Evolutionary conservation across 202 grass and related monocot species (phyloP).

Genomic region (Schoenoplectus triqueter): DNA sequence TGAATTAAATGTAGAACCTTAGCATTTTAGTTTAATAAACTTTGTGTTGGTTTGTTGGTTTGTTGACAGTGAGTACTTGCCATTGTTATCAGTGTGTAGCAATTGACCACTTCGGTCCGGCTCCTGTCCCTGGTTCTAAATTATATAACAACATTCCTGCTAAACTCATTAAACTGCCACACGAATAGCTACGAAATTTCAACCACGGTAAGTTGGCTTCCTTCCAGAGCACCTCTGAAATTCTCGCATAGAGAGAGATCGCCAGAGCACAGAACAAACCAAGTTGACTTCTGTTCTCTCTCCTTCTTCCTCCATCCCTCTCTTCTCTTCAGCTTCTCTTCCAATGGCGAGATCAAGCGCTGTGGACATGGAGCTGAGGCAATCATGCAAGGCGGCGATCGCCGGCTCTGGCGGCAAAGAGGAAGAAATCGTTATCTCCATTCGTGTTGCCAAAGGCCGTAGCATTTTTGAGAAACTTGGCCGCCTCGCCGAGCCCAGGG

Average conservation of each 20-base stretch:
- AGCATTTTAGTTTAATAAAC: neutral
- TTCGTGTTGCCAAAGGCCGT: constrained; percentile 93
- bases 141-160: no score
- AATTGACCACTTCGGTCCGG: neutral
- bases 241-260: neutral
- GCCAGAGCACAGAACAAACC: neutral
- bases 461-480: constrained; percentile 99
- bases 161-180: neutral
- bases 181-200: neutral
- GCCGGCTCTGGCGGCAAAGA: constrained; percentile 63
- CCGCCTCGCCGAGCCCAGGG: constrained; percentile 83
- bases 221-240: neutral
- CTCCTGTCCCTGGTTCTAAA: neutral
- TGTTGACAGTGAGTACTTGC: neutral
- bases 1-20: neutral
- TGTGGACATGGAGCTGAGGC: constrained; percentile 74
- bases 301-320: neutral
- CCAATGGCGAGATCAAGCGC: constrained; percentile 89
- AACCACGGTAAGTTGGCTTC: neutral
- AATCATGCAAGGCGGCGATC: constrained; percentile 62
- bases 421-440: constrained; percentile 81
- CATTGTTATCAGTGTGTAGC: neutral
- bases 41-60: neutral
- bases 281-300: constrained; percentile 32
- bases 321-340: constrained; percentile 22